A percentile compares a stretch with the other conserved stretches of the same genome.
These are phyloP conservation scores for Stylonectria norvegica DNA, from an alignment of 2,329 filamentous ascomycete genomes.

Conservation along the genomic window DNA sequence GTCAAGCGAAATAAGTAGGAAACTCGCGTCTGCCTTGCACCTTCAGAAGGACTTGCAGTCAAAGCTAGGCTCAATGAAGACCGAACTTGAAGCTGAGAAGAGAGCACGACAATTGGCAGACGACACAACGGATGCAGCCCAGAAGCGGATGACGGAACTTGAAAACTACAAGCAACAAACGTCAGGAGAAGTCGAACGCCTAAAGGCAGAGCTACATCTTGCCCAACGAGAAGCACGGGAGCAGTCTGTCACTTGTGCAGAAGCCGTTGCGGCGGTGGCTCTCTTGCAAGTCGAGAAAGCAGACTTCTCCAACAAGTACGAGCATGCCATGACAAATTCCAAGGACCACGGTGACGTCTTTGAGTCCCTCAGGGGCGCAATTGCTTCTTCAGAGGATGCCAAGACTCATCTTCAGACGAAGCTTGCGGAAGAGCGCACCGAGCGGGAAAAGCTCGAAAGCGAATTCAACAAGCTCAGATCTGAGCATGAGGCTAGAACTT, in stretches of 20 bases:
- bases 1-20: conserved; percentile 71
- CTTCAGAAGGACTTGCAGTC: conserved; percentile 76
- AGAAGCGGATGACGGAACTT: conserved; percentile 78
- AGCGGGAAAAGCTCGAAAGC: conserved; percentile 70
- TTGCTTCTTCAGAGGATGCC: conserved; percentile 76
- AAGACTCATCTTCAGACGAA: conserved; percentile 73
- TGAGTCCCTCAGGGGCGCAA: conserved; percentile 70
- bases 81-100: conserved; percentile 77
- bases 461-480: conserved; percentile 73
- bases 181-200: conserved; percentile 76
- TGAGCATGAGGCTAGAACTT: conserved; percentile 76
- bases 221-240: conserved; percentile 75
- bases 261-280: conserved; percentile 71
- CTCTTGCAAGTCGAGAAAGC: conserved; percentile 83
- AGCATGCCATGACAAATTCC: conserved; percentile 62
- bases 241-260: conserved; percentile 71
- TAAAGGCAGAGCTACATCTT: conserved; percentile 82
- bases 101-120: conserved; percentile 80
- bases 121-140: conserved; percentile 77
- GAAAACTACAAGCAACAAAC: conserved; percentile 81
- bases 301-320: conserved; percentile 66
- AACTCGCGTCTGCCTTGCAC: conserved; percentile 77
- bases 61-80: conserved; percentile 65
- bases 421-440: conserved; percentile 75
- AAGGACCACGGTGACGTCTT: conserved; percentile 70